Conservation (phyloP, 306 rosid genomes). For the Morella rubra region DNA sequence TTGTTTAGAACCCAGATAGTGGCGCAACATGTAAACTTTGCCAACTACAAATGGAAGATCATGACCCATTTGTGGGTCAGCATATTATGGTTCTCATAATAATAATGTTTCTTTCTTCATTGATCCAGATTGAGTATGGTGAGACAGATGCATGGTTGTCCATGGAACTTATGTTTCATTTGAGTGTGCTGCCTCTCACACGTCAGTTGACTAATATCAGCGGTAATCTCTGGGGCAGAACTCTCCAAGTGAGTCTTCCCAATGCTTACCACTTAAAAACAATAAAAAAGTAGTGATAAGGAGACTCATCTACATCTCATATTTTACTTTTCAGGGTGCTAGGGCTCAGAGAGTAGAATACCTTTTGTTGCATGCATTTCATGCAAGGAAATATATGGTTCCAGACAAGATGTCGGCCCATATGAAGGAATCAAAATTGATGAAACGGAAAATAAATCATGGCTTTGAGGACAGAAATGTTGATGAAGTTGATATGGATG, state of each 20-base stretch:
- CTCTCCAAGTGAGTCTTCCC: conserved; percentile 71
- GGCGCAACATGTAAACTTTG: conserved; percentile 11
- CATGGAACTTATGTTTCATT: conserved; percentile 97
- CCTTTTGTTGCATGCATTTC: conserved; percentile 94
- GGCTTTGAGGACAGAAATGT: conserved; percentile 48
- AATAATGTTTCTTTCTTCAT: conserved; percentile 9
- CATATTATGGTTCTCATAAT: conserved; percentile 28
- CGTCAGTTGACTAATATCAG: conserved; percentile 95
- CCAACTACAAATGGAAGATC: conserved; percentile 14
- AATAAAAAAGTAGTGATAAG: conserved; percentile 5
- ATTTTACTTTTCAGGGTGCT: conserved; percentile 72
- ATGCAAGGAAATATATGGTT: conserved; percentile 79
- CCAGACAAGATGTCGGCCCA: conserved; percentile 73
- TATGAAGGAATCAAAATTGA: conserved; percentile 57
- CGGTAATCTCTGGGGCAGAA: conserved; percentile 95
- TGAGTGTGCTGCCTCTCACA: conserved; percentile 94
- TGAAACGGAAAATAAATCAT: conserved; percentile 49
- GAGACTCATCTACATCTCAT: conserved; percentile 19
- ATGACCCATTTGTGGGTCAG: conserved; percentile 10
- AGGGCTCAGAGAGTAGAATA: conserved; percentile 98
- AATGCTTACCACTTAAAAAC: neutral
- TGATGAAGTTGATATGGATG: conserved; percentile 55
- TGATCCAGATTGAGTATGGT: conserved; percentile 78
- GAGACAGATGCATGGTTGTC: conserved; percentile 99
- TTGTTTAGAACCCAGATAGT: conserved; percentile 13